Evolutionary conservation across 768 basidiomycete genomes (phyloP), one percentile per base, ranked within the genome.

Genomic region (Lactarius indigo): DNA sequence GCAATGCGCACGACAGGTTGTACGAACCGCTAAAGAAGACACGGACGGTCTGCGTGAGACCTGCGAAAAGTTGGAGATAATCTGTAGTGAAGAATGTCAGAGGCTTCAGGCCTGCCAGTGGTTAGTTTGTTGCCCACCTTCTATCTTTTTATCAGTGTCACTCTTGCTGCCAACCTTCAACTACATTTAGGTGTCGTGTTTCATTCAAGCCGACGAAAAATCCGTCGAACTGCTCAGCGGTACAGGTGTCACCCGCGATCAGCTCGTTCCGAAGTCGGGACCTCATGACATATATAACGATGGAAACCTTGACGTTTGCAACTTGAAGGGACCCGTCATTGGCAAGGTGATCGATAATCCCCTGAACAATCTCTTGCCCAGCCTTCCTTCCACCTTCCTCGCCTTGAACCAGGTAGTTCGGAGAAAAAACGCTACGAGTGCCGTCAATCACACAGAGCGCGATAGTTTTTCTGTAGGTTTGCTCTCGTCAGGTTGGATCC

Each of bases 361-460:
- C 62, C 6, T 42, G 42, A 23, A 57, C 10, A 20, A 69, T 59
- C 10, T 69, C 69, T 33, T 68, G 62, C 54, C 69, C 69, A 5
- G 69, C 69, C 31, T 31, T 59, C 55, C 47, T 59, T 15, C 69
- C 69, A 7, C 69, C 69, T 39, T 50, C 41, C 37, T 58, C 59
- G 47, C 66, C 62, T 47, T 64, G 42, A 23, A 8, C 26, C 33
- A 64, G 28, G 52, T 68, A 69, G 7, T 28, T 39, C 13, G 55
- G 10, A 18, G 69, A 59, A 52, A 69, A 69, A 7, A 68, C 2
- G 61, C 58, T 68, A 7, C 63, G 59, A 37, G 69, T 69, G 18
- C 69, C 66, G 28, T 69, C 69, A 41, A 69, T 68, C 18, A 69
- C 55, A 37, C 69, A 69, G 42, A 69, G 42, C 4, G 66, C 61